phyloP scores from a whole-genome alignment of 352 stramenopile genomes.

The Lagenidium giganteum region DNA sequence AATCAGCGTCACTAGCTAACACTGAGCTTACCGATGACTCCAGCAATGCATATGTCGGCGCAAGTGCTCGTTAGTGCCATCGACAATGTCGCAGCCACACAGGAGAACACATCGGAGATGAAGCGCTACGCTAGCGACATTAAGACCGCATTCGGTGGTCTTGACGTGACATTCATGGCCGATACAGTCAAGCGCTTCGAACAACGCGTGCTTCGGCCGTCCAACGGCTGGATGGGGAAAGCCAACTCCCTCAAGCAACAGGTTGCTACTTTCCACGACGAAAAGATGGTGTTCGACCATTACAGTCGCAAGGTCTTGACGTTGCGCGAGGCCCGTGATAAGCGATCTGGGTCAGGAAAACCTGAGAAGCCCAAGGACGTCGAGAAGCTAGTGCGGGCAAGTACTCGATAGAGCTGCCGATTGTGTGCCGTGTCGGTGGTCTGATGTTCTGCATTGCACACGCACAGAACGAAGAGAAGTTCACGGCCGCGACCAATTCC shows the following conservation, averaged over 20 bases:
- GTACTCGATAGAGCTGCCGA: conserved; percentile 3
- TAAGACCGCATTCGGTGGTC: conserved; percentile 47
- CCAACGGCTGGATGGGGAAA: conserved; percentile 49
- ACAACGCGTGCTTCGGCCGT: conserved; percentile 50
- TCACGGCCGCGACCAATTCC: conserved; percentile 48
- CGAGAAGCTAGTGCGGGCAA: conserved; percentile 65
- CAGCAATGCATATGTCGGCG: conserved; percentile 51
- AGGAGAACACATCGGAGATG: conserved; percentile 46
- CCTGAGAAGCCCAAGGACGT: conserved; percentile 68
- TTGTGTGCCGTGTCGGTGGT: background rate
- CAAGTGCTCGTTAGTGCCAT: conserved; percentile 50
- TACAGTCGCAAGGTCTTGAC: conserved; percentile 71
- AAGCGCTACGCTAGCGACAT: conserved; percentile 54
- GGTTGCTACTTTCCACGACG: conserved; percentile 41
- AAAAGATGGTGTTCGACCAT: conserved; percentile 74
- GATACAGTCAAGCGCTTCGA: conserved; percentile 51
- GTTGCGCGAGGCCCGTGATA: conserved; percentile 61
- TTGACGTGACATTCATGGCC: conserved; percentile 52
- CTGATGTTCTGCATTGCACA: background rate
- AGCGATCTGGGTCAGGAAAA: conserved; percentile 39
- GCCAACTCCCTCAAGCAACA: conserved; percentile 38
- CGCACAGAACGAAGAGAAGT: conserved; percentile 70
- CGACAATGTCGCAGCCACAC: conserved; percentile 31
- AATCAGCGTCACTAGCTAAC: background rate
- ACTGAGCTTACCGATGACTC: background rate